phyloP scores from a whole-genome alignment of 441 rosid genomes.

The Gossypium aridum region DNA sequence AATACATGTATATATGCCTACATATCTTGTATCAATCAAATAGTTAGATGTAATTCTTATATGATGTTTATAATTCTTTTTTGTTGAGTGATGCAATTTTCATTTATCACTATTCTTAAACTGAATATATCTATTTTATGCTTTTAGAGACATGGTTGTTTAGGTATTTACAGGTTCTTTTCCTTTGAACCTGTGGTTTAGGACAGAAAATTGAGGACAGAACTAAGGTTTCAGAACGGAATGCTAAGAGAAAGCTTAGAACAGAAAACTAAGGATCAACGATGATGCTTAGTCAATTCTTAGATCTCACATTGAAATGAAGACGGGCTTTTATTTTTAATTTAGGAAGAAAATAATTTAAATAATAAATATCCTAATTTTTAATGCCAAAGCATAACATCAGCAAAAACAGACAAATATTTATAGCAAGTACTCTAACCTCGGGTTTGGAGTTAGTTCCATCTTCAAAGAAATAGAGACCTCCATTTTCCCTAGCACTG shows the following conservation, averaged over 20 bases:
- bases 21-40: background rate
- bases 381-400: background rate
- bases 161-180: background rate
- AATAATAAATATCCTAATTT: background rate
- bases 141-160: background rate
- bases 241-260: background rate
- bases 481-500: background rate
- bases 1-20: background rate
- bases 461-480: background rate
- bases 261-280: background rate
- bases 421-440: background rate
- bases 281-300: background rate
- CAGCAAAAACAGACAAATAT: background rate
- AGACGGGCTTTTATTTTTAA: background rate
- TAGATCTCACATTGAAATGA: background rate
- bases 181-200: background rate
- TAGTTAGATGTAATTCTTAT: background rate
- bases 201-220: background rate
- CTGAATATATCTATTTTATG: background rate
- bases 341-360: background rate
- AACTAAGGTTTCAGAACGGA: background rate
- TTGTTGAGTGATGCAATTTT: background rate
- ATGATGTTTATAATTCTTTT: background rate
- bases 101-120: background rate
- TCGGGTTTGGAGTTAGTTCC: background rate